Conservation (phyloP, 495 filamentous ascomycete genomes). For the Parmelia sp. region DNA sequence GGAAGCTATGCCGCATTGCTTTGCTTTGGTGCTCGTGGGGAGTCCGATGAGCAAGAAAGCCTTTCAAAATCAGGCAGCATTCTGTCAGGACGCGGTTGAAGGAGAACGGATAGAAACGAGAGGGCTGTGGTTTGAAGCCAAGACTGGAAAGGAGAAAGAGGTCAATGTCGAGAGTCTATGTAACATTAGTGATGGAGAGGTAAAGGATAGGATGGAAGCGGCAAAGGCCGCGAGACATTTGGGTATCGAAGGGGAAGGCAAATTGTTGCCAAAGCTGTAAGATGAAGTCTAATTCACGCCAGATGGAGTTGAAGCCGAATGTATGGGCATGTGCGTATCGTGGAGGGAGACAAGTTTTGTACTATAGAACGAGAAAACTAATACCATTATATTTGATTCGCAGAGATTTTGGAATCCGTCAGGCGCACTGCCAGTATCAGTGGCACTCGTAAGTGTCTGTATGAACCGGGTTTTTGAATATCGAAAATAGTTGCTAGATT, state of each 20-base stretch:
- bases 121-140: conserved; percentile 50
- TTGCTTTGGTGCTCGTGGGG: conserved; percentile 57
- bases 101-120: conserved; percentile 35
- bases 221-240: conserved; percentile 41
- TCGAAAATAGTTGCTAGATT: not conserved
- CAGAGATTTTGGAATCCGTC: not conserved
- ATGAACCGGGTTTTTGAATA: not conserved
- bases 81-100: conserved; percentile 41
- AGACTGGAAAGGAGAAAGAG: conserved; percentile 45
- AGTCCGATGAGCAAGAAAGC: conserved; percentile 44
- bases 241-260: conserved; percentile 39
- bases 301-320: not conserved
- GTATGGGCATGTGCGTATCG: not conserved
- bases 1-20: conserved; percentile 88
- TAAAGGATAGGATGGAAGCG: conserved; percentile 42
- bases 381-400: not conserved
- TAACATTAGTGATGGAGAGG: conserved; percentile 48
- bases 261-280: conserved; percentile 26
- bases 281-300: not conserved
- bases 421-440: not conserved
- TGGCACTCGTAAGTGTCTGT: not conserved
- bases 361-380: not conserved
- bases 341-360: not conserved
- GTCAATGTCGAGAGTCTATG: conserved; percentile 46
- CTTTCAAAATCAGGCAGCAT: conserved; percentile 51